Base-by-base conservation (phyloP, 2,329 filamentous ascomycete species). In the Grosmannia huntii region DNA sequence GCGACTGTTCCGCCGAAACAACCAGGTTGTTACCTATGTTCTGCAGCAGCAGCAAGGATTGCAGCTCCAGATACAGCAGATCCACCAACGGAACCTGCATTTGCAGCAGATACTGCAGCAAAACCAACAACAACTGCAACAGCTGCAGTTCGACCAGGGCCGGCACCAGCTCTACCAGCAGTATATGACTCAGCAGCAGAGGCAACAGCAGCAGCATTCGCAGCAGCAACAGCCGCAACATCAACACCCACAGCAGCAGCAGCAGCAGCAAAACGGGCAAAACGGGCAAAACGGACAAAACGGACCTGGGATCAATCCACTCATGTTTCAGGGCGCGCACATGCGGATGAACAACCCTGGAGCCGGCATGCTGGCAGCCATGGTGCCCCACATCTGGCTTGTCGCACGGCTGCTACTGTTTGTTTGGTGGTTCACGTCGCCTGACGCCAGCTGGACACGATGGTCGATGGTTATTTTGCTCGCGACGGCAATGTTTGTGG, bases 341-440 rank as follows among this genome's bases (percentile, higher is more conserved):
- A 9, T 61, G 28, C 75, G 74, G 55, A 69, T 67, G 9, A 72
- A 70, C 57, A 77, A 76, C 54, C 72, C 71, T 1, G 69, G 67
- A 4, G 67, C 68, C 0, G 71, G 65, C 3, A 70, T 73, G 21
- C 60, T 76, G 53, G 73, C 71, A 5, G 73, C 74, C 19, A 57
- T 81, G n/a, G 80, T 78, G 73, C 81, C 81, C n/a, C 77, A 84
- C 56, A 66, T 86, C 31, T 86, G 82, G 83, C 73, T 85, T 56
- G 63, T 84, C 1, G 70, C 82, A 41, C 76, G 83, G 9, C 69
- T 86, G 10, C 72, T 75, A 12, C 68, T 81, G 6, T 84, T 86
- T 66, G 76, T 85, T 14, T 86, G 81, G 80, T 82, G 83, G 69
- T 85, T 86, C 61, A 84, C 82, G 0, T 76, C 76, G 11, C 76